A percentile compares a stretch with the other conserved stretches of the same genome.
These are phyloP conservation scores for Penicillium sp. DNA, from an alignment of 2,329 filamentous ascomycete genomes.

Conservation along the genomic window DNA sequence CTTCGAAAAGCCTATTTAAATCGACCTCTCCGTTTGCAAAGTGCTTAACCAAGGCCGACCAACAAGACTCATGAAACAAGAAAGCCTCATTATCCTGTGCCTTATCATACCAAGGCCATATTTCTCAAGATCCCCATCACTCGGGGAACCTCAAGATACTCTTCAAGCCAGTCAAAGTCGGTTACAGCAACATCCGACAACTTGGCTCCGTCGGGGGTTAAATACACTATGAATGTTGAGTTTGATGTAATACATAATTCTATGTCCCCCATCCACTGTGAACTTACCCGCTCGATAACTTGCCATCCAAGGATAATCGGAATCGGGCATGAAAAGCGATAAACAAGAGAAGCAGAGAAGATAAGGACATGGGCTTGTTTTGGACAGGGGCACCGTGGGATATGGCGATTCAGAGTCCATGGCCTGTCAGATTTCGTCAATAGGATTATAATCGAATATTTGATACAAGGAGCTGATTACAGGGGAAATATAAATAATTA, in stretches of 20 bases:
- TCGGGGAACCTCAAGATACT: no score
- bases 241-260: background rate
- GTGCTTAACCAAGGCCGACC: slow-evolving; percentile 1
- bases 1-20: slow-evolving; percentile 6
- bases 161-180: background rate
- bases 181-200: background rate
- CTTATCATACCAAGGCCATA: background rate
- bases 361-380: no score
- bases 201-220: background rate
- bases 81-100: background rate
- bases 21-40: slow-evolving; percentile 3
- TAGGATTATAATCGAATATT: no score
- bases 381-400: no score
- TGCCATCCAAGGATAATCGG: background rate
- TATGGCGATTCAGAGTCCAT: no score
- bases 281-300: background rate
- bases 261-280: background rate
- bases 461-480: no score
- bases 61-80: slow-evolving; percentile 5
- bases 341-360: background rate
- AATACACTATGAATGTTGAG: background rate
- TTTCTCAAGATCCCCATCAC: background rate
- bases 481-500: no score
- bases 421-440: no score
- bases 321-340: no score